Evolutionary conservation across 2,329 filamentous ascomycete genomes (phyloP), one percentile per base, ranked within the genome.

Genomic region (Talaromyces amestolkiae): DNA sequence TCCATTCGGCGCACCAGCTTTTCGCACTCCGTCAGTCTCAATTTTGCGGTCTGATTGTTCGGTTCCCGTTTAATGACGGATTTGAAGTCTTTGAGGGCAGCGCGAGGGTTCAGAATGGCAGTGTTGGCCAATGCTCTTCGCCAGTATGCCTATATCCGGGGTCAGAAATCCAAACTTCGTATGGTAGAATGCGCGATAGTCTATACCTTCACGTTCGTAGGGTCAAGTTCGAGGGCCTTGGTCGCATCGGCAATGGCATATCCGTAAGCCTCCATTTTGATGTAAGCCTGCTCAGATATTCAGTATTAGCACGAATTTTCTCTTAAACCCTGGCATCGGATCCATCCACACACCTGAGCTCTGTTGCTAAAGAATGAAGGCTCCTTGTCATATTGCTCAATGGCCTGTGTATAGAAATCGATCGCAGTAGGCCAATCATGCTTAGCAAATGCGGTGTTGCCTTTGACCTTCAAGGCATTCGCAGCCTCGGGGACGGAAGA

Each of bases 191-290:
- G 45, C 31, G 43, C 59, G 24, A 56, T 24, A 37, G 3, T 54
- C 43, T 37, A 45, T 78, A 93, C 92, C 89, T 98, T 98, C 77
- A 94, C 86, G 76, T 97, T 92, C 73, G 88, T 87, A 17, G 92
- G 87, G 74, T 98, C 92, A 66, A 98, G 83, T 76, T 96, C 92
- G 74, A 98, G 89, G 17, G 95, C 95, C 79, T 91, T 96, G 62
- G 91, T 91, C 37, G 94, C 92, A 80, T 99, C 95, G 61, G 89
- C 85, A 72, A 98, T 90, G 27, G 95, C 93, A 81, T 94, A 96
- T 45, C 95, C 95, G 76, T 93, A 98, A 22, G 94, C 88, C 79
- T 99, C 95, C 45, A 94, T 89, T 82, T 97, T 98, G 79, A 99
- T 94, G 77, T 99, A 86, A 69, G 92, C 92, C 92, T 97, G 73